Percentiles rank a stretch among this genome's conserved stretches.
Conservation (phyloP, 1,284 basidiomycete species). For the Ustilago bromivora region DNA sequence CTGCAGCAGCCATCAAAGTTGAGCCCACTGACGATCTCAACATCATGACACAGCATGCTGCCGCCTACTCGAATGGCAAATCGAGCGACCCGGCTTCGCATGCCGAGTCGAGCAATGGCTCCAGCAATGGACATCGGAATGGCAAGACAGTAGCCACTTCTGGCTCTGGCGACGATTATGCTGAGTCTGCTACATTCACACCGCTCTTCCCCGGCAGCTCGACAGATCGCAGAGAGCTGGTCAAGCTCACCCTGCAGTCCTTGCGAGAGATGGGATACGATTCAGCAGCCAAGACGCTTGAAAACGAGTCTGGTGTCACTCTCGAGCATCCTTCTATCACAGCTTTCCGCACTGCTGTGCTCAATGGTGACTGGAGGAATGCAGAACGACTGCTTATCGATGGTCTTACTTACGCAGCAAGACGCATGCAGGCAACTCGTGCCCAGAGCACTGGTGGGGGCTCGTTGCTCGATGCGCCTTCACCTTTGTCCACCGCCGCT, state of each 20-base stretch:
- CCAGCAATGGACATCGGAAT: slow-evolving; percentile 35
- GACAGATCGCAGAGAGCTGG: slow-evolving; percentile 84
- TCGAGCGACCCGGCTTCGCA: slow-evolving; percentile 11
- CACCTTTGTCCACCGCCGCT: slow-evolving; percentile 21
- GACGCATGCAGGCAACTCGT: slow-evolving; percentile 38
- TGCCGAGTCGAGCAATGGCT: slow-evolving; percentile 21
- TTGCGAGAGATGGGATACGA: slow-evolving; percentile 91
- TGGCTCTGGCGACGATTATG: slow-evolving; percentile 23
- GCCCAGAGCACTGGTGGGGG: background rate
- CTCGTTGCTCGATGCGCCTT: slow-evolving; percentile 8
- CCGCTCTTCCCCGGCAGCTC: slow-evolving; percentile 47
- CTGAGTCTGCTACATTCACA: slow-evolving; percentile 18
- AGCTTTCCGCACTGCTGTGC: slow-evolving; percentile 83
- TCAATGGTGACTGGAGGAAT: slow-evolving; percentile 85
- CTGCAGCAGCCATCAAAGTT: background rate
- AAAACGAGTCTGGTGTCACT: slow-evolving; percentile 90
- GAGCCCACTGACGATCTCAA: background rate
- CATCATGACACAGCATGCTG: slow-evolving; percentile 26
- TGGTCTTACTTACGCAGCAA: slow-evolving; percentile 57
- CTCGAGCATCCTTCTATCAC: slow-evolving; percentile 84
- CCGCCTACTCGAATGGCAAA: slow-evolving; percentile 26
- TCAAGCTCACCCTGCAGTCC: slow-evolving; percentile 89
- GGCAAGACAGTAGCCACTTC: slow-evolving; percentile 6
- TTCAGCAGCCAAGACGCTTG: slow-evolving; percentile 88
- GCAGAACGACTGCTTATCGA: slow-evolving; percentile 79